These are phyloP conservation scores for Mesembryanthemum crystallinum DNA, from an alignment of 148 eudicot genomes.

Conservation along the genomic window DNA sequence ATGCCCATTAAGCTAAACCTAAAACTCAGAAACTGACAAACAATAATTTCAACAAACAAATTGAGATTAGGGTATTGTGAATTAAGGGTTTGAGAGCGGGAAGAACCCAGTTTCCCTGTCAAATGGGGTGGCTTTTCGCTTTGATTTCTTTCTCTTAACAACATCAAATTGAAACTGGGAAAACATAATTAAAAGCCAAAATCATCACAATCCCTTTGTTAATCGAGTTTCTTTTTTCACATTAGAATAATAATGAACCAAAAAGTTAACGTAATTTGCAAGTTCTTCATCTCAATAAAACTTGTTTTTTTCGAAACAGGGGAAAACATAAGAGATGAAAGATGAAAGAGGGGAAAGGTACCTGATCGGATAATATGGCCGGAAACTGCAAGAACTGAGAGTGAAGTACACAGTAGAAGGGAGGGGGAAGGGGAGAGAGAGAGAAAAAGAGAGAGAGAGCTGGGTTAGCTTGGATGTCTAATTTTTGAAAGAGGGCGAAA, in stretches of 20 bases:
- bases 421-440: background rate
- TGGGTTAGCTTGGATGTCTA: no score
- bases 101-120: background rate
- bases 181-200: background rate
- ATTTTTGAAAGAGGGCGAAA: no score
- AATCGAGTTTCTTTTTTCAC: background rate
- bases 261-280: no score
- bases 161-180: background rate
- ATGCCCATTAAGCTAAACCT: background rate
- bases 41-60: background rate
- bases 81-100: background rate
- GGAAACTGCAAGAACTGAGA: background rate
- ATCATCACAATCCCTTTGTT: background rate
- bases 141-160: background rate
- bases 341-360: no score
- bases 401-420: background rate
- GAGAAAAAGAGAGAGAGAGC: background rate
- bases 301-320: no score
- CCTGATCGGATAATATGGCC: no score
- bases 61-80: background rate
- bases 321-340: no score
- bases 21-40: background rate
- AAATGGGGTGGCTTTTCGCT: no score
- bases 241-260: no score
- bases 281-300: no score